Base-by-base conservation (phyloP, 2,329 filamentous ascomycete genomes). In the Cordyceps pruinosa region DNA sequence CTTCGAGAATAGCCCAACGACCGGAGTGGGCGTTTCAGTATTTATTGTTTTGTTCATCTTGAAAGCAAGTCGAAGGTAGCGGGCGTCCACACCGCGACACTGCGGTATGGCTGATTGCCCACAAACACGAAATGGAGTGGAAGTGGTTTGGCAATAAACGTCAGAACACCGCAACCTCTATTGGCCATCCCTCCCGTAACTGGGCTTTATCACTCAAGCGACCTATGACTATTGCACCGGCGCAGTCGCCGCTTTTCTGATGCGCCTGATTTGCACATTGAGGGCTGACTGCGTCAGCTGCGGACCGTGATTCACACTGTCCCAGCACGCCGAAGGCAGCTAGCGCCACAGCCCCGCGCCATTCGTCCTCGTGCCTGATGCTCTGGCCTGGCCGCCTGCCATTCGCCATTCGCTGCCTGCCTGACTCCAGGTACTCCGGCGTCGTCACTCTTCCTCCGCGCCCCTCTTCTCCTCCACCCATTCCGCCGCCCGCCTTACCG, bases 401-500 rank as follows among this genome's bases (percentile, higher is more conserved):
- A 50, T 50, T 52, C 48, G 49, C 45, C 53, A 32, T 48, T 35
- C n/a, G n/a, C n/a, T 32, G 61, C 62, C 62, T 64, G 52, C 46
- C 59, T 62, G 58, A 42, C 60, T 61, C 7, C 37, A 8, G 17
- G 17, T 8, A 56, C 57, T 37, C 47, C 58, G 26, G 56, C 51
- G 59, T 57, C 58, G 53, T 59, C 56, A 59, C 57, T 53, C 57
- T 56, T 53, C 59, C 51, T 46, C 49, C 48, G 49, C 56, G 61
- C 62, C 64, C 58, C 63, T 62, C 64, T 63, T 60, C 59, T 52
- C 45, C 28, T 50, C 63, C 64, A 63, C 61, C 58, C 58, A 62
- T 61, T 63, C 63, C 64, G 60, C 66, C 65, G 58, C 61, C 64
- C 59, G 57, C 45, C 60, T 62, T 63, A 60, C 58, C 46, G 47